Evolutionary conservation across 306 rosid genomes (phyloP), one percentile per base, ranked within the genome.

Genomic region (Cucurbita moschata): DNA sequence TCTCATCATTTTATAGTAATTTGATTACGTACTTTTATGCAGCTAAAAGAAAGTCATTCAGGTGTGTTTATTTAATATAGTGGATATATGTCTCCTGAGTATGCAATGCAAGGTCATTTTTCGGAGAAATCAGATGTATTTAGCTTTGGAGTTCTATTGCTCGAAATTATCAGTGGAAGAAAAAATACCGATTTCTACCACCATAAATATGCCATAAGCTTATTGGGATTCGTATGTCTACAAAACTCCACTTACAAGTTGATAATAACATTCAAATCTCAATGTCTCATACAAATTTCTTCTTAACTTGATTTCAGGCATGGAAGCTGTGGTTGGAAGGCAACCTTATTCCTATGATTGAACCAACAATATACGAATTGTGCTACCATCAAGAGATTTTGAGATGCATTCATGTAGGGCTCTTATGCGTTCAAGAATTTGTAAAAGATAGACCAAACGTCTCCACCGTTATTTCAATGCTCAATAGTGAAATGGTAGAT

Each of bases 391-490:
- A 0, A 14, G 67, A 54, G 55, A 68, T 73, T 4, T 39, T 73
- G 21, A 42, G 67, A 19, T 56, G 76, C 54, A 39, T 73, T 8
- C 67, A 73, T 0, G 39, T 73, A n/a, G 76, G 67, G n/a, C 53
- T 73, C 3, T 42, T 73, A 42, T 73, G 76, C 35, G 54, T 73
- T 19, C 76, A 73, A 56, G 55, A 56, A 19, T 54, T 7, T 19
- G 13, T 46, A 54, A 10, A 39, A 3, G 67, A 56, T 42, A 18
- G 76, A 5, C 76, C 76, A 35, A 56, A 56, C 43, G 18, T 73
- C 7, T 56, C 66, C 1, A 56, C 76, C 6, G 40, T 73, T 57
- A 73, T 73, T 57, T 56, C 67, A 39, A 73, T 73, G 64, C 53
- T 73, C 12, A 73, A 42, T 19, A 73, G 67, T 56, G 76, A 73